phyloP scores from a whole-genome alignment of 1,284 basidiomycete species.

The Boletus calvinii region DNA sequence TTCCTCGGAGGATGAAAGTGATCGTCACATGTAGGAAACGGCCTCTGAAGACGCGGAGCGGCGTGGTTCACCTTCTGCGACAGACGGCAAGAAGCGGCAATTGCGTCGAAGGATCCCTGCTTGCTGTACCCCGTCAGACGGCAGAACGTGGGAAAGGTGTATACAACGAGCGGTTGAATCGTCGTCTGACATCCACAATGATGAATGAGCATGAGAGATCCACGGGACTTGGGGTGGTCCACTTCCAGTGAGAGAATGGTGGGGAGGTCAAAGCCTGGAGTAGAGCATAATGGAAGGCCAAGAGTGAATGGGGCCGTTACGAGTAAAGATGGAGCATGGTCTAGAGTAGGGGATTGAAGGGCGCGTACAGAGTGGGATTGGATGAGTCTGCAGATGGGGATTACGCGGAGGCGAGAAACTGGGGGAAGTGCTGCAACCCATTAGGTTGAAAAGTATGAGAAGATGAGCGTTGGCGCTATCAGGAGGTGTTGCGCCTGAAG shows the following conservation, averaged over 20 bases:
- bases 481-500: not conserved
- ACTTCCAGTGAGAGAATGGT: conserved; percentile 79
- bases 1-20: conserved; percentile 74
- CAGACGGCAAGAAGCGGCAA: conserved; percentile 82
- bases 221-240: conserved; percentile 79
- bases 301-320: conserved; percentile 27
- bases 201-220: conserved; percentile 90
- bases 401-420: no score
- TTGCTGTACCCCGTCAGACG: conserved; percentile 82
- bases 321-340: not conserved
- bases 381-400: not conserved
- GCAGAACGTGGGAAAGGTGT: conserved; percentile 80
- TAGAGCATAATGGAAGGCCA: conserved; percentile 69
- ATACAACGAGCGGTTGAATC: conserved; percentile 83
- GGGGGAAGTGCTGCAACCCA: not conserved
- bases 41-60: conserved; percentile 68
- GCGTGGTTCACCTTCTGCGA: conserved; percentile 65
- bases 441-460: not conserved
- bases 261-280: conserved; percentile 88
- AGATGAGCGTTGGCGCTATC: conserved; percentile 1
- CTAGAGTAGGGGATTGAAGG: conserved; percentile 9
- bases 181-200: conserved; percentile 78
- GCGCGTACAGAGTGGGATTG: conserved; percentile 6
- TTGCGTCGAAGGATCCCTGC: conserved; percentile 83
- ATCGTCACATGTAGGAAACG: conserved; percentile 67